Evolutionary conservation across 2,329 filamentous ascomycete species (phyloP).

Genomic region (Samsoniella hepiali): DNA sequence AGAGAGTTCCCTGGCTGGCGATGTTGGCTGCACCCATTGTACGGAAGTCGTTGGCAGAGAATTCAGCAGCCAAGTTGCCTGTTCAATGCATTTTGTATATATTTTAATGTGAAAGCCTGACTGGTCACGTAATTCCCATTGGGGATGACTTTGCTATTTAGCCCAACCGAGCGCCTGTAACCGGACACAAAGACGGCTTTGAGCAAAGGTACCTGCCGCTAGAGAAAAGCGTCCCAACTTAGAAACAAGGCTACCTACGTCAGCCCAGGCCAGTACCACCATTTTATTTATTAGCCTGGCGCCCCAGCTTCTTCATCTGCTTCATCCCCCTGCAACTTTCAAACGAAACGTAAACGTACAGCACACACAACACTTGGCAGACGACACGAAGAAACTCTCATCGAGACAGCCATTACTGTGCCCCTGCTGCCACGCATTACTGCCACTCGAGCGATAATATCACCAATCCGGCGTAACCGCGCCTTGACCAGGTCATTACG

Average conservation of each 20-base stretch:
- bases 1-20: background rate
- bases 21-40: too few species aligned
- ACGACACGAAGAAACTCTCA: background rate
- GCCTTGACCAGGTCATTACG: background rate
- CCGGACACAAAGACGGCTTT: too few species aligned
- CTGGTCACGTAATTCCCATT: too few species aligned
- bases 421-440: background rate
- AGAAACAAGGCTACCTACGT: background rate
- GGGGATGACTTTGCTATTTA: too few species aligned
- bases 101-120: too few species aligned
- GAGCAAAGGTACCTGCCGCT: too few species aligned
- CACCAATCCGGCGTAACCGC: background rate
- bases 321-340: slow-evolving; percentile 2
- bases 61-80: too few species aligned
- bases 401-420: background rate
- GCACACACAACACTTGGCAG: background rate
- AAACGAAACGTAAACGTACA: background rate
- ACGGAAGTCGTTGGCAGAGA: background rate
- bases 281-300: background rate
- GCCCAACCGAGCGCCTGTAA: too few species aligned
- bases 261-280: background rate
- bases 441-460: background rate
- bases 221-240: too few species aligned
- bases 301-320: background rate
- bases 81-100: too few species aligned